Evolutionary conservation across 2,329 filamentous ascomycete species (phyloP), one percentile per base, ranked within the genome.

Genomic region (Plenodomus lindquistii): DNA sequence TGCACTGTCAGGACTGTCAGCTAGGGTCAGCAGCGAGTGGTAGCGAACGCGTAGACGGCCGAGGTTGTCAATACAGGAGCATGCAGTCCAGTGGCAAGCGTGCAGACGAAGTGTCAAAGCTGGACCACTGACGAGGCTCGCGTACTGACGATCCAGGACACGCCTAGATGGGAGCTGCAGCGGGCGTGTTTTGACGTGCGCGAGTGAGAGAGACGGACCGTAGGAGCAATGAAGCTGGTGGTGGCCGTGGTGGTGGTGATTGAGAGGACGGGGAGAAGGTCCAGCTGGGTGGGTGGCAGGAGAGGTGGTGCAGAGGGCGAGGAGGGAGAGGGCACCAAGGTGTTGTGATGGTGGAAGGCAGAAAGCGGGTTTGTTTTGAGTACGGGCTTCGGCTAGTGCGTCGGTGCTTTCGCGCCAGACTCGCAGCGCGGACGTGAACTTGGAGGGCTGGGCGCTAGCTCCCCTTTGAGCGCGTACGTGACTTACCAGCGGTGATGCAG

Each of bases 281-380:
- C 66, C 66, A 63, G 66, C 68, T 68, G 55, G 65, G 62, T 53
- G 54, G 54, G 51, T 55, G 55, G 66, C 60, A 57, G 59, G 54
- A 60, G 42, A 42, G 54, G 52, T 48, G 52, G 58, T 51, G 50
- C 54, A 48, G 54, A 50, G 58, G 50, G 55, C 48, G 55, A 52
- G 50, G 52, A 50, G 35, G n/a, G 27, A 17, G 35, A 59, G 53
- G 48, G 66, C 62, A 62, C 64, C 63, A 61, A 66, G 64, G 67
- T 68, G 62, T 57, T 55, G 35, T 37, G 67, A 69, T 70, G 64
- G 63, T 62, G 56, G 59, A 57, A 55, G 58, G 47, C 51, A 64
- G 57, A 62, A 59, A 49, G 54, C 59, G 51, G 64, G 60, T 69
- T 70, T 71, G 65, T 70, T 71, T 69, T 70, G 65, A 59, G 59